These are phyloP conservation scores for Linderina pennispora DNA, from an alignment of 192 early-diverging fungal genomes.

Conservation along the genomic window DNA sequence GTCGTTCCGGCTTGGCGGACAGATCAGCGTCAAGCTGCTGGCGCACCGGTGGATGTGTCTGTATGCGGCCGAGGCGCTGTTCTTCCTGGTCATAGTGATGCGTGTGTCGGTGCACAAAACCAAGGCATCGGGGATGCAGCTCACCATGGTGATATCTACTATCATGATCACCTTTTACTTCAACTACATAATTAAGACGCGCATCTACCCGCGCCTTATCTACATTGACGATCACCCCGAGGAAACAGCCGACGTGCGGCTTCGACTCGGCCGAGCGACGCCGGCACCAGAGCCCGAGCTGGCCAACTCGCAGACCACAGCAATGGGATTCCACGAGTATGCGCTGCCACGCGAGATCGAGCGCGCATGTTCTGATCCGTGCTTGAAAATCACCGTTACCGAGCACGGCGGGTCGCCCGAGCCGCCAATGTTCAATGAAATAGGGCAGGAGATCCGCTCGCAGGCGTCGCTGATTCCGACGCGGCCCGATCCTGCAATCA, in stretches of 20 bases:
- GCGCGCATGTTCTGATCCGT: no score
- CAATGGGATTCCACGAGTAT: not conserved
- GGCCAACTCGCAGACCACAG: not conserved
- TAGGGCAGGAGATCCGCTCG: constrained; percentile 4
- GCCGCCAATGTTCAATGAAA: no score
- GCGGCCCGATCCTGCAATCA: not conserved
- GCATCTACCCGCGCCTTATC: constrained; percentile 3
- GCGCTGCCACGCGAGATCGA: no score
- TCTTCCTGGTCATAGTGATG: not conserved
- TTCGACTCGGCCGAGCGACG: no score
- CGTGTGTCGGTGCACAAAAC: constrained; percentile 5
- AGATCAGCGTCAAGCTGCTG: constrained; percentile 5
- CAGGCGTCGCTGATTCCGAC: not conserved
- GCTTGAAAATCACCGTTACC: no score
- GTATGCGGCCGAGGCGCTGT: constrained; percentile 1
- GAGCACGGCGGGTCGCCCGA: no score
- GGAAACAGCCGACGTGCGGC: not conserved
- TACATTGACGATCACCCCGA: not conserved
- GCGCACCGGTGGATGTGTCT: constrained; percentile 5
- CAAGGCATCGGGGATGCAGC: not conserved
- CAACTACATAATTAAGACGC: not conserved
- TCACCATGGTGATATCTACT: not conserved
- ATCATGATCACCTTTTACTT: not conserved
- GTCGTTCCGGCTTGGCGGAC: constrained; percentile 6
- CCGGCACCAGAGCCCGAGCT: not conserved